Percentiles rank a stretch among this genome's conserved stretches.
phyloP scores from a whole-genome alignment of 176 grass and related monocot genomes.

The Tillandsia leiboldiana region DNA sequence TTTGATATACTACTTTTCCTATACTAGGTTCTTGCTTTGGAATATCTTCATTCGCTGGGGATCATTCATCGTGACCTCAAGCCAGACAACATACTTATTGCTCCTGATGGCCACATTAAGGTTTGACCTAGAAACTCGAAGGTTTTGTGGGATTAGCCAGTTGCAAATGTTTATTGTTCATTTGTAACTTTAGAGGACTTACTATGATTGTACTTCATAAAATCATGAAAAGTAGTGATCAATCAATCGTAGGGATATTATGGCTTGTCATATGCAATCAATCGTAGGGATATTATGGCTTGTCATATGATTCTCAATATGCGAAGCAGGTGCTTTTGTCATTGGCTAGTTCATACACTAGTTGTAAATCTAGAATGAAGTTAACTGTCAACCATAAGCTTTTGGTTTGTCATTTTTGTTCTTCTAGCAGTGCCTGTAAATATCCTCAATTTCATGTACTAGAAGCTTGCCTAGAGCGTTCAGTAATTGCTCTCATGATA shows the following conservation, averaged over 20 bases:
- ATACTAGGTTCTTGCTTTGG: conserved; percentile 44
- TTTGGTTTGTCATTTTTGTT: too few relatives aligned
- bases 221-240: background rate
- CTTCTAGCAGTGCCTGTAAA: too few relatives aligned
- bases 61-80: conserved; percentile 45
- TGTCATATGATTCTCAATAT: background rate
- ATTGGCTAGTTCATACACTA: too few relatives aligned
- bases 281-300: background rate
- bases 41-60: conserved; percentile 40
- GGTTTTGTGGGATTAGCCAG: background rate
- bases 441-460: too few relatives aligned
- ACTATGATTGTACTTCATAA: background rate
- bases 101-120: conserved; percentile 41
- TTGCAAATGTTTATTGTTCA: background rate
- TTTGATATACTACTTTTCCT: background rate
- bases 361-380: too few relatives aligned
- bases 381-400: too few relatives aligned
- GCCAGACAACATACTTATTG: conserved; percentile 41
- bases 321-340: too few relatives aligned
- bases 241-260: background rate
- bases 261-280: background rate
- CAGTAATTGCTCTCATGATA: too few relatives aligned
- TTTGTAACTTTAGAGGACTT: background rate
- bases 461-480: too few relatives aligned
- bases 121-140: conserved; percentile 9